These are phyloP conservation scores for Mucor plumbeus DNA, from an alignment of 371 early-diverging fungal genomes.

Conservation along the genomic window DNA sequence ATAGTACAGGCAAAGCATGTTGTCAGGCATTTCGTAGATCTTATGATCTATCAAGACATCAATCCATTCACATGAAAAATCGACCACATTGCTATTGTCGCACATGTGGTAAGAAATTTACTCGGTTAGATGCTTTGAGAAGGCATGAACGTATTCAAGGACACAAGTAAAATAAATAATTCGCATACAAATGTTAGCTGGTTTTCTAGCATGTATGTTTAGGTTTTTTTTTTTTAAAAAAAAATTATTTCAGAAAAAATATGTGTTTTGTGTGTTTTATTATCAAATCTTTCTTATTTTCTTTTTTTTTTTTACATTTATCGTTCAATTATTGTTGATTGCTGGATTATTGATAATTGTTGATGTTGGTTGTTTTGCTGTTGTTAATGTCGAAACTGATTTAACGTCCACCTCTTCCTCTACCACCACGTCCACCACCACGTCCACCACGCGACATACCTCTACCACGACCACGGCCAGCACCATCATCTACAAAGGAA, in stretches of 20 bases:
- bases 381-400: not conserved
- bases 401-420: conserved; percentile 22
- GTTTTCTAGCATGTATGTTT: conserved; percentile 8
- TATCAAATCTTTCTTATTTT: not conserved
- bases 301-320: not conserved
- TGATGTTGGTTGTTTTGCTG: not conserved
- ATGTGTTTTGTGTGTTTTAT: conserved; percentile 1
- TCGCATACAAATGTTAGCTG: conserved; percentile 6
- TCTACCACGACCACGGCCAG: conserved; percentile 63
- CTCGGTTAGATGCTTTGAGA: conserved; percentile 50
- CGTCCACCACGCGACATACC: conserved; percentile 72
- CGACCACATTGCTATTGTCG: conserved; percentile 46
- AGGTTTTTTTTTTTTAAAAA: not conserved
- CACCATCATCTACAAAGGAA: conserved; percentile 25
- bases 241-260: not conserved
- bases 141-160: conserved; percentile 54
- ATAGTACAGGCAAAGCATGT: conserved; percentile 31
- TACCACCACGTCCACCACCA: conserved; percentile 45
- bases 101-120: conserved; percentile 49
- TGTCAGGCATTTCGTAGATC: conserved; percentile 49
- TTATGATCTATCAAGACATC: conserved; percentile 51
- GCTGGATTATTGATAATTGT: not conserved
- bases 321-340: not conserved
- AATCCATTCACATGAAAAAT: conserved; percentile 49
- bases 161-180: conserved; percentile 21